Evolutionary conservation across 2,329 filamentous ascomycete species (phyloP).

Genomic region (Ophiosphaerella herpotricha): DNA sequence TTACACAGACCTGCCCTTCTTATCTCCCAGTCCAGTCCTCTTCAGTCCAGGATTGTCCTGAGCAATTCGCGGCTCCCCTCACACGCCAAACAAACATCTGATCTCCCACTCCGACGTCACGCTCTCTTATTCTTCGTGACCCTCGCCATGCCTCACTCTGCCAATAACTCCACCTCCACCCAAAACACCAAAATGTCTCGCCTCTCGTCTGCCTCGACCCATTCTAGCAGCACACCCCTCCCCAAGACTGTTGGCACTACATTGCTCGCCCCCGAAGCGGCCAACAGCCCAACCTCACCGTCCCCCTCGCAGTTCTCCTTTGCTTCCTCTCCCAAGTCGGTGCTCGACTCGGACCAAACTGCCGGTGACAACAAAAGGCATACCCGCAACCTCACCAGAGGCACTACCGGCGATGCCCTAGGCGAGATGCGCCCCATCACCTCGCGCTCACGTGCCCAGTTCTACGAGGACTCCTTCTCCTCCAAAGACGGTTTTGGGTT

Average conservation of each 20-base stretch:
- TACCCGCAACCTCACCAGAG: constrained; percentile 19
- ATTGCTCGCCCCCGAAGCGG: constrained; percentile 33
- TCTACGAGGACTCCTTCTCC: constrained; percentile 45
- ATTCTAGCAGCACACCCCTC: constrained; percentile 37
- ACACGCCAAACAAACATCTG: constrained; percentile 23
- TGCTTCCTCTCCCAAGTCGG: constrained; percentile 38
- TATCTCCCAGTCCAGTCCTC: too few species aligned
- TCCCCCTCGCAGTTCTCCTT: constrained; percentile 46
- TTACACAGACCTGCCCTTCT: too few species aligned
- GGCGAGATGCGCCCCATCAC: constrained; percentile 18
- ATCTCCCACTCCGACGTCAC: constrained; percentile 3
- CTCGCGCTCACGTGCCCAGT: constrained; percentile 39
- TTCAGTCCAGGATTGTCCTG: constrained; percentile 22
- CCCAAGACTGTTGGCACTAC: constrained; percentile 41
- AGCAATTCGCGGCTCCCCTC: constrained; percentile 32
- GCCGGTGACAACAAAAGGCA: constrained; percentile 10
- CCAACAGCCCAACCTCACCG: constrained; percentile 38
- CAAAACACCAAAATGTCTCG: constrained; percentile 40
- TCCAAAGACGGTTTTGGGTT: constrained; percentile 42
- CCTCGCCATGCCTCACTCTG: constrained; percentile 43
- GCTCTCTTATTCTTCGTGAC: constrained; percentile 11
- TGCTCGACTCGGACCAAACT: constrained; percentile 23
- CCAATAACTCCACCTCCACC: constrained; percentile 37
- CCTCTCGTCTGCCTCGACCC: constrained; percentile 42
- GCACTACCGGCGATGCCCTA: constrained; percentile 24